Conservation (phyloP, 306 rosid genomes). For the Ceratonia siliqua region DNA sequence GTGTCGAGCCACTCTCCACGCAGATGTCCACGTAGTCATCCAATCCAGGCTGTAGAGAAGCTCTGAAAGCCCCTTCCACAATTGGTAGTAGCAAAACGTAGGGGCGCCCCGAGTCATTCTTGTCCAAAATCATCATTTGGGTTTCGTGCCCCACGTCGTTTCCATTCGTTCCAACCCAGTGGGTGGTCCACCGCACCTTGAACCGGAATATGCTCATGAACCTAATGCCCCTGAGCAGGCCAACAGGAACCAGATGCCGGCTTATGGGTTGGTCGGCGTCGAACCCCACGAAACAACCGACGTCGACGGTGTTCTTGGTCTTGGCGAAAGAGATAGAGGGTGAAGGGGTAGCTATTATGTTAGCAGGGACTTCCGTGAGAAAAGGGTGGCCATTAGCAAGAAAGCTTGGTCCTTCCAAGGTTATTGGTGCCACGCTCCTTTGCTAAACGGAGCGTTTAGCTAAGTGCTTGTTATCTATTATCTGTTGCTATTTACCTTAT, state of each 20-base stretch:
- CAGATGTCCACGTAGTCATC: slow-evolving; percentile 48
- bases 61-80: slow-evolving; percentile 63
- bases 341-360: slow-evolving; percentile 47
- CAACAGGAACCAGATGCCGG: slow-evolving; percentile 54
- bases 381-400: slow-evolving; percentile 56
- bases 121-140: slow-evolving; percentile 57
- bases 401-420: slow-evolving; percentile 44
- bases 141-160: slow-evolving; percentile 58
- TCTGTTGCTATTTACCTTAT: no score
- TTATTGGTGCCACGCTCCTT: no score
- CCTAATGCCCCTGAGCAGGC: slow-evolving; percentile 44
- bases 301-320: slow-evolving; percentile 31
- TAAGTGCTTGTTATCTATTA: no score
- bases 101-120: slow-evolving; percentile 41
- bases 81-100: slow-evolving; percentile 63
- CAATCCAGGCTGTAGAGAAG: slow-evolving; percentile 46
- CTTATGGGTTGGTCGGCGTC: slow-evolving; percentile 34
- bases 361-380: slow-evolving; percentile 56
- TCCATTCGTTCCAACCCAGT: slow-evolving; percentile 58
- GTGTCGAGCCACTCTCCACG: slow-evolving; percentile 71
- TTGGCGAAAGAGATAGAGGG: slow-evolving; percentile 14
- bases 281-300: slow-evolving; percentile 66
- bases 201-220: slow-evolving; percentile 70
- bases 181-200: slow-evolving; percentile 85
- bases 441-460: no score